A percentile compares a stretch with the other conserved stretches of the same genome.
Evolutionary conservation across 1,284 basidiomycete species (phyloP).

Genomic region (Sanghuangporus weigelae): DNA sequence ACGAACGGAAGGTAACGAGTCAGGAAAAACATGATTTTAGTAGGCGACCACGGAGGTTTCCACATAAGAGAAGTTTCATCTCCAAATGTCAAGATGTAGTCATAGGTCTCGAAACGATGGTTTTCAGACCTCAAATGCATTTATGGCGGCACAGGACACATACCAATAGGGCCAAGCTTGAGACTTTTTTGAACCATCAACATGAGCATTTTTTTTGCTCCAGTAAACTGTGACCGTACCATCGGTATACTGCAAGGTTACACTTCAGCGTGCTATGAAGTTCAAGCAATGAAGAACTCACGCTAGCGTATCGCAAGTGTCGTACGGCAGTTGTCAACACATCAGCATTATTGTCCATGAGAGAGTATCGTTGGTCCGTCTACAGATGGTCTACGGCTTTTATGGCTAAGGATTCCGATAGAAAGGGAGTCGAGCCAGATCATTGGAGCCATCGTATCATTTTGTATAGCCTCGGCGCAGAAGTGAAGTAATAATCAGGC

Average conservation of each 20-base stretch:
- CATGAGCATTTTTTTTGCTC: background rate
- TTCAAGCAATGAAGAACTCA: background rate
- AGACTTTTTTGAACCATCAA: background rate
- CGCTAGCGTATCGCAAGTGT: background rate
- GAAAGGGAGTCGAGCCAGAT: no score
- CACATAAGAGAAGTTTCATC: slow-evolving; percentile 5
- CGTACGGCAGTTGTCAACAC: background rate
- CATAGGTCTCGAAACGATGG: background rate
- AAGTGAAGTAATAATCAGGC: no score
- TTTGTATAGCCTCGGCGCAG: no score
- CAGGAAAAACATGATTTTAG: slow-evolving; percentile 9
- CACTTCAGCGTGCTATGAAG: background rate
- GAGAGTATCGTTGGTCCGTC: background rate
- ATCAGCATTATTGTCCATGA: background rate
- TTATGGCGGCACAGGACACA: background rate
- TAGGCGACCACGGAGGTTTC: background rate
- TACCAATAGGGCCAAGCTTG: background rate
- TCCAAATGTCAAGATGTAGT: slow-evolving; percentile 1
- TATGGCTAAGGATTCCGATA: no score
- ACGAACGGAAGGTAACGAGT: slow-evolving; percentile 10
- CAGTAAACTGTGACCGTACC: background rate
- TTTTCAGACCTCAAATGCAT: background rate
- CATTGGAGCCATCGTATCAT: no score
- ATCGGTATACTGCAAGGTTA: background rate
- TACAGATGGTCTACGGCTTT: no score